Base-by-base conservation (phyloP, 345 rosid species). In the Viola odorata region DNA sequence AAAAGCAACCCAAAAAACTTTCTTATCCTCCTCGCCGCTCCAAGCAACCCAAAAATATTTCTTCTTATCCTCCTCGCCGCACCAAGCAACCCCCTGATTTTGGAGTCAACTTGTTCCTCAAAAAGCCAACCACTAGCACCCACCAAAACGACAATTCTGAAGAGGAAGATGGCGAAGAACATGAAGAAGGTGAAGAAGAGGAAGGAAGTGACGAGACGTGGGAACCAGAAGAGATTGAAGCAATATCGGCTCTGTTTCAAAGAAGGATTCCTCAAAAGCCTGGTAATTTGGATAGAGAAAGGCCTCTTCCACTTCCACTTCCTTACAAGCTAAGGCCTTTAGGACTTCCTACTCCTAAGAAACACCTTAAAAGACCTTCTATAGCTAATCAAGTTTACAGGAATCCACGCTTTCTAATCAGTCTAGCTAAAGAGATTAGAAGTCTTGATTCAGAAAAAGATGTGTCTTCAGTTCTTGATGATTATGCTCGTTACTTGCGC, bases 231-330 rank as follows among this genome's bases (percentile, higher is more conserved):
- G 96, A 92, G 70, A 56, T 87, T 48, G 90, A 84, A 45, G 90
- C 97, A 0, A 87, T 92, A 58, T 75, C 94, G 0, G 85, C 95
- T 37, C 91, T 89, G 38, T 92, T 92, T 40, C 81, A 70, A 57
- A 80, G 84, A 44, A 80, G 98, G 55, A 80, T 87, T 14, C 94
- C 95, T 8, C 96, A 89, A 60, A 92, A 83, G 57, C 95, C 95
- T 0, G 82, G 81, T 0, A 82, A 73, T 12, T 69, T 75, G 60
- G 45, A 50, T 5, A 69, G 91, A 68, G 78, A 80, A 45, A 83
- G 96, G 64, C 87, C 96, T 60, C 80, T 86, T 7, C 95, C 98
- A 0, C 96, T 87, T 50, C 91, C 91, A 36, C 77, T 77, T 56
- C 96, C 97, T 70, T 63, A 84, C 79, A 87, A 85, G 67, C 53